Evolutionary conservation across 2,329 filamentous ascomycete species (phyloP), one percentile per base, ranked within the genome.

Genomic region (Ophiosphaerella korrae): DNA sequence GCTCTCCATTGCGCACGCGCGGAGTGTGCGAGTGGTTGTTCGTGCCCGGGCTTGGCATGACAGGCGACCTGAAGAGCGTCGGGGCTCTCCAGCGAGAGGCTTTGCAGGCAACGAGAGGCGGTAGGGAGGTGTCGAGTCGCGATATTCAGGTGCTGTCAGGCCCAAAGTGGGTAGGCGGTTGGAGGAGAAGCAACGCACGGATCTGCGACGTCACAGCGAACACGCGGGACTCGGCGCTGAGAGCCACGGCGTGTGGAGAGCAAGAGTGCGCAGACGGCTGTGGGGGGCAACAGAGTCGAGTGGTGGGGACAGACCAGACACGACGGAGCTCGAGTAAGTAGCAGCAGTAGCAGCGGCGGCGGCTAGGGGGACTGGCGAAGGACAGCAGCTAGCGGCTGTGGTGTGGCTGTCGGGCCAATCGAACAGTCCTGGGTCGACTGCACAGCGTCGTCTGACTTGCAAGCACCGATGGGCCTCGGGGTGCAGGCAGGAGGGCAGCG

Each of bases 1-100:
- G 74, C 51, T 76, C 75, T 52, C 72, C 73, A 55, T 74, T 71
- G 61, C 74, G 75, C 64, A 73, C 73, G 58, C 75, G 72, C 62
- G 74, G 73, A 53, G 73, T 75, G 45, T 74, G 71, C 42, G 68
- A 62, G 52, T 72, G 66, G 57, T 61, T 62, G 42, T 71, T 69
- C 45, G 62, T 67, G 59, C 67, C 68, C 26, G 44, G 36, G 62
- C 66, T 70, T 54, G 75, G 73, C 76, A 78, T 78, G 55, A 53
- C 57, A 54, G 56, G 52, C 56, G 50, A 39, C 54, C 54, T 48
- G 59, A 55, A 58, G 64, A 61, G 65, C 58, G 59, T 57, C 44
- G 58, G 57, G 52, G 64, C 63, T 63, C 69, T 58, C 57, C 55
- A 55, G 50, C 43, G 52, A 45, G 42, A 33, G 42, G 35, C 53